Base-by-base conservation (phyloP, 108 stramenopile species). In the Stephanodiscus minutulus region DNA sequence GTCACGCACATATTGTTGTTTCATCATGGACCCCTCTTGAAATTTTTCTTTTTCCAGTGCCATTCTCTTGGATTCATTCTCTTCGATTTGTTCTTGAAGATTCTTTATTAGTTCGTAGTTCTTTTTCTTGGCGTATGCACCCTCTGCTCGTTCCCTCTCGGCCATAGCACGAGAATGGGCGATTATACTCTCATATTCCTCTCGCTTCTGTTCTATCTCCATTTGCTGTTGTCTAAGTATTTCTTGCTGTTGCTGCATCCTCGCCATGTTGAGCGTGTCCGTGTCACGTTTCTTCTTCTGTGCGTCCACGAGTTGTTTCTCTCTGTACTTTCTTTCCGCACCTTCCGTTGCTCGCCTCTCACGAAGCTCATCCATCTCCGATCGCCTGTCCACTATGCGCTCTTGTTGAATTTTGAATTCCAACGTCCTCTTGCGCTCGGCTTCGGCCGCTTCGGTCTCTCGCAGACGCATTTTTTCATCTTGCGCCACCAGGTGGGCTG, bases 361-460 rank as follows among this genome's bases (percentile, higher is more conserved):
- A 37, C 90, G 84, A 28, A 93, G 70, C 74, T 91, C 92, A 59
- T 93, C 90, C 35, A 93, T 65, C 68, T 93, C 90, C n/a, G 87
- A 79, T n/a, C 70, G 83, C 64, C 87, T 93, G 84, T 91, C 85
- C 77, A 87, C 66, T 15, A 72, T 81, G 28, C 84, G 81, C 58
- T 87, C 72, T 77, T 93, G 92, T 46, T 85, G 70, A 29, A 79
- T 90, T 24, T 91, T 72, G 12, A 93, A 81, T 47, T 76, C 83
- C 73, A 85, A 89, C 37, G 87, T 85, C 70, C 85, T 89, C 57
- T 72, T 70, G 20, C 69, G 73, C 31, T 90, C 64, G 11, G 70
- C 82, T 33, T 84, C 87, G 20, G 70, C 72, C 69, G 90, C 90
- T 67, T 81, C 88, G 12, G 70, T 86, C 63, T 93, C 92, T 52